Base-by-base conservation (phyloP, 257 asterid species). In the Jaltomata sinuosa region DNA sequence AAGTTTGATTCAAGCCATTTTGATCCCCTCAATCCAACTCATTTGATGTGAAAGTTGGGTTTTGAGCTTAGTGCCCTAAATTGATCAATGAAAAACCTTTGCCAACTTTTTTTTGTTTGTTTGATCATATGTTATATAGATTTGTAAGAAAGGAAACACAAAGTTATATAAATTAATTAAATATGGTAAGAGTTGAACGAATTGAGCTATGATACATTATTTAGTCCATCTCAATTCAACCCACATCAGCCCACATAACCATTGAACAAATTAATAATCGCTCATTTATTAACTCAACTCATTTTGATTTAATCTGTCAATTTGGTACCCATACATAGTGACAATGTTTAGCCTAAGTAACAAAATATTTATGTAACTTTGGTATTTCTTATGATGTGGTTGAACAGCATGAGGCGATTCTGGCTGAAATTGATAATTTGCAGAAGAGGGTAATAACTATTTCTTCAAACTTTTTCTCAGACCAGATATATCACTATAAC, bases 391-490 rank as follows among this genome's bases (percentile, higher is more conserved):
- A 45, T 19, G 27, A 45, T 19, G 27, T 49, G 59, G 38, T 87
- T 85, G 79, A 79, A 84, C 99, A 95, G 99, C 99, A 93, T 88
- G 99, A 95, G 79, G 83, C 92, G 89, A 95, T 95, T 85, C 93
- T 91, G 25, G 97, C 94, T 42, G 99, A 95, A 91, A 92, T 91
- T 67, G 98, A 95, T 87, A 79, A 77, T 42, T 80, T 94, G 90
- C 98, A 93, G 89, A 94, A 94, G 88, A 94, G 97, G 96, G 99
- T 95, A 93, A 88, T n/a, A n/a, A n/a, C n/a, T n/a, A n/a, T 29
- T 71, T 9, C 36, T 57, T 31, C 40, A 31, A 79, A 65, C 34
- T n/a, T n/a, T n/a, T n/a, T n/a, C n/a, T n/a, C 25, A 67, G 76
- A 67, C 25, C 47, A 32, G 19, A 67, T 67, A 34, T 18, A n/a